phyloP scores from a whole-genome alignment of 225 moss, liverwort and hornwort species.

The Ulota crispa region DNA sequence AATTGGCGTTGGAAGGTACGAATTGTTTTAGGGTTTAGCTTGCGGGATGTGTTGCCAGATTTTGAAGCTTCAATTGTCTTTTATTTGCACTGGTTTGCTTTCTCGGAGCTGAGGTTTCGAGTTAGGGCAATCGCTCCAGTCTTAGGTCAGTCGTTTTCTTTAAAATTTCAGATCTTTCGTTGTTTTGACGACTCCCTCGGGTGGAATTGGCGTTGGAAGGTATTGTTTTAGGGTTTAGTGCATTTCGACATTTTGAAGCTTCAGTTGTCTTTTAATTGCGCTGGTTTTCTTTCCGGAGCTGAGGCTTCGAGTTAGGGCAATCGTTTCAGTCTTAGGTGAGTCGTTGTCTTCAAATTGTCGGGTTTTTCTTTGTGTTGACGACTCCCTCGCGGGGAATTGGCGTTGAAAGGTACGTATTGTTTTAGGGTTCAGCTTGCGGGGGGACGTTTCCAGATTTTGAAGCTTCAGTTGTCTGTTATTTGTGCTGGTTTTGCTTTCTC shows the following conservation, averaged over 20 bases:
- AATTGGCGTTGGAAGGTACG: slow-evolving; percentile 17
- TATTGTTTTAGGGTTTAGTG: too few species aligned
- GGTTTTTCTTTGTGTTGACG: too few species aligned
- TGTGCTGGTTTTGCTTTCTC: not conserved
- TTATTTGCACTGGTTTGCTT: not conserved
- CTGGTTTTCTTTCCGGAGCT: too few species aligned
- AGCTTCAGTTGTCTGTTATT: not conserved
- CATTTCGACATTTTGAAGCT: too few species aligned
- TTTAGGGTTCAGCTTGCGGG: slow-evolving; percentile 27
- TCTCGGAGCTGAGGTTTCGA: not conserved
- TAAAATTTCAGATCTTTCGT: not conserved
- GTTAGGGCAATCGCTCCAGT: not conserved
- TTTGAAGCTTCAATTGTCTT: not conserved
- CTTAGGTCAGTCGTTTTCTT: not conserved
- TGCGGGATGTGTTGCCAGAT: too few species aligned
- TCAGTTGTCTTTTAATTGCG: too few species aligned
- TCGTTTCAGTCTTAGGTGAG: too few species aligned
- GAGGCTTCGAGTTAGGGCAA: too few species aligned
- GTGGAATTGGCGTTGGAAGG: not conserved
- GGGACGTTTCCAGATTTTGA: too few species aligned
- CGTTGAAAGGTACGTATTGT: not conserved
- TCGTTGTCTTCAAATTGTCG: too few species aligned
- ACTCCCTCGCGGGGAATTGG: slow-evolving; percentile 6
- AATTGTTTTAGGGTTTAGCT: slow-evolving; percentile 32
- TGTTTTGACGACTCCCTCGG: not conserved